Percentiles rank a stretch among this genome's conserved stretches.
phyloP scores from a whole-genome alignment of 1,284 basidiomycete genomes.

The Phlebopus sp. region DNA sequence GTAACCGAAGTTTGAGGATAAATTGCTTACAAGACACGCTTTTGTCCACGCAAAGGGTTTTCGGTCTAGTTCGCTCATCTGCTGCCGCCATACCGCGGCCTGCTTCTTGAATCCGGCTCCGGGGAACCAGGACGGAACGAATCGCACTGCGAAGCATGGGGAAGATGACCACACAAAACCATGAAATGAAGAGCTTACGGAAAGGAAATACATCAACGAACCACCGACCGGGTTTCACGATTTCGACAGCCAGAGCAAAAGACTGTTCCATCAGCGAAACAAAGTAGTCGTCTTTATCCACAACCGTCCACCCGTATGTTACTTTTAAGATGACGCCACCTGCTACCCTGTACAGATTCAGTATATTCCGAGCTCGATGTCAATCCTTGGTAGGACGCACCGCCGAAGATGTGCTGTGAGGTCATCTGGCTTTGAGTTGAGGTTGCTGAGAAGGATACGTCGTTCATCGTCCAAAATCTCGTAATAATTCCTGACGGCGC shows the following conservation, averaged over 20 bases:
- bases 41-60: constrained; percentile 36
- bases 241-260: neutral
- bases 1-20: neutral
- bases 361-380: neutral
- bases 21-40: constrained; percentile 29
- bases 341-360: constrained; percentile 6
- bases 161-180: neutral
- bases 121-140: constrained; percentile 40
- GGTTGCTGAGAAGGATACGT: neutral
- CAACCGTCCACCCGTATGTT: constrained; percentile 38
- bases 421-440: neutral
- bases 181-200: neutral
- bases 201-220: constrained; percentile 3
- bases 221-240: constrained; percentile 12
- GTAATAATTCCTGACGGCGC: neutral
- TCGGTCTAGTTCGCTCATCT: constrained; percentile 20
- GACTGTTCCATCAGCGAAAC: constrained; percentile 15
- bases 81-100: constrained; percentile 14
- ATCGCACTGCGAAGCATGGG: constrained; percentile 28
- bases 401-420: constrained; percentile 11
- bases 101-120: constrained; percentile 35
- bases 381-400: constrained; percentile 3
- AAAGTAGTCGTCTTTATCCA: constrained; percentile 33
- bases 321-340: constrained; percentile 38
- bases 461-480: neutral